Percentiles rank a stretch among this genome's conserved stretches.
These are phyloP conservation scores for Hordeum vulgare DNA, from an alignment of 176 grass and related monocot genomes.

Conservation along the genomic window DNA sequence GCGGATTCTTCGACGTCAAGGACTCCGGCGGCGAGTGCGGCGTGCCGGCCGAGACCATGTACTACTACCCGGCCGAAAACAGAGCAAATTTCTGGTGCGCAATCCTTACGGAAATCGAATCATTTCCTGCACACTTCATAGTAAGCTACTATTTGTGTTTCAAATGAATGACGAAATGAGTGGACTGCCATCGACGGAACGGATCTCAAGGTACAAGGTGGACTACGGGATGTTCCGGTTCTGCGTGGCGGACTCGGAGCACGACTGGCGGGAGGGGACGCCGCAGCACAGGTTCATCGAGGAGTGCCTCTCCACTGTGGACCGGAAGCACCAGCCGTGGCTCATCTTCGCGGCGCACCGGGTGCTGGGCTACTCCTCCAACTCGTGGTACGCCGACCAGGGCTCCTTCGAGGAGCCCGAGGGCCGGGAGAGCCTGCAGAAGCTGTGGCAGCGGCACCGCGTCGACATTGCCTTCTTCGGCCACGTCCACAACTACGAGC, in stretches of 20 bases:
- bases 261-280: constrained; percentile 78
- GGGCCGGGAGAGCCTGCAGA: constrained; percentile 70
- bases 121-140: neutral
- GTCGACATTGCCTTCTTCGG: constrained; percentile 79
- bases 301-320: constrained; percentile 67
- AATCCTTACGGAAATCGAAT: neutral
- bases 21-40: constrained; percentile 93
- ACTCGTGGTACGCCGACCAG: constrained; percentile 33
- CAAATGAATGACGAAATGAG: neutral
- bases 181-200: neutral
- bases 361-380: constrained; percentile 81
- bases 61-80: constrained; percentile 81
- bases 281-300: constrained; percentile 70
- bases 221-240: constrained; percentile 90
- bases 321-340: constrained; percentile 89
- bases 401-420: constrained; percentile 82
- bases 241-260: constrained; percentile 82
- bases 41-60: constrained; percentile 67
- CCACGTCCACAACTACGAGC: constrained; percentile 87
- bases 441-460: constrained; percentile 74
- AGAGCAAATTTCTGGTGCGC: constrained; percentile 63
- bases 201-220: constrained; percentile 34
- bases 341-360: constrained; percentile 73
- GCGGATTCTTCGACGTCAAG: constrained; percentile 49
- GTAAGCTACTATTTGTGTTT: neutral